Evolutionary conservation across 805 yeast genomes (phyloP), one percentile per base, ranked within the genome.

Genomic region (Metschnikowia anglica): DNA sequence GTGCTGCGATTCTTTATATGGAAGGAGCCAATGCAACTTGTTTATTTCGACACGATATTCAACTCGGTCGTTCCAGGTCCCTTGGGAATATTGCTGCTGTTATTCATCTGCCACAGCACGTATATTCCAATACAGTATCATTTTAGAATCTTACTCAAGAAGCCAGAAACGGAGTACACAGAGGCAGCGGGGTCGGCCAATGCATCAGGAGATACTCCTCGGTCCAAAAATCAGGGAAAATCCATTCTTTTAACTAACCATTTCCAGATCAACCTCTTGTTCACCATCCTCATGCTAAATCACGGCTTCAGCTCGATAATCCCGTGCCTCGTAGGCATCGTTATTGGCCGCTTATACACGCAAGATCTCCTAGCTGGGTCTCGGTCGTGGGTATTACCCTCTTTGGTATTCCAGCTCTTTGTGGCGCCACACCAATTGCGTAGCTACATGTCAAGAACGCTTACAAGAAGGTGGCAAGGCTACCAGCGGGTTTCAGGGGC

Each of bases 301-400:
- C 81, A 75, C 53, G 35, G 74, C 3, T 32, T 63, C 37, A 37
- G 44, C 24, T 72, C 78, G 8, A 37, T 69, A 1, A 39, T 65
- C 2, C 68, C 71, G 17, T 65, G 74, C 17, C 44, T 68, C 7
- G 46, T 69, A 9, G 76, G 80, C 10, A 66, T 74, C 58, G 28
- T 71, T 9, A 59, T 71, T 23, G 80, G 80, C 5, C 58, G 63
- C n/a, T 60, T 74, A 18, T 54, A 74, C 36, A 71, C 66, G 39
- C 66, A 62, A 45, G 70, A 70, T 8, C 54, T 76, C 15, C 54
- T 76, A 13, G 76, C 76, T 6, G 78, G 78, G 9, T 58, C 62
- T 23, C 61, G 54, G 19, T 37, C 41, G 9, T 54, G 72, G 72
- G 43, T 58, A 5, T 38, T 69, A 19, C 70, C 73, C 5, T 40